A percentile compares a stretch with the other conserved stretches of the same genome.
Evolutionary conservation across 129 eudicot species (phyloP).

Genomic region (Saposhnikovia divaricata): DNA sequence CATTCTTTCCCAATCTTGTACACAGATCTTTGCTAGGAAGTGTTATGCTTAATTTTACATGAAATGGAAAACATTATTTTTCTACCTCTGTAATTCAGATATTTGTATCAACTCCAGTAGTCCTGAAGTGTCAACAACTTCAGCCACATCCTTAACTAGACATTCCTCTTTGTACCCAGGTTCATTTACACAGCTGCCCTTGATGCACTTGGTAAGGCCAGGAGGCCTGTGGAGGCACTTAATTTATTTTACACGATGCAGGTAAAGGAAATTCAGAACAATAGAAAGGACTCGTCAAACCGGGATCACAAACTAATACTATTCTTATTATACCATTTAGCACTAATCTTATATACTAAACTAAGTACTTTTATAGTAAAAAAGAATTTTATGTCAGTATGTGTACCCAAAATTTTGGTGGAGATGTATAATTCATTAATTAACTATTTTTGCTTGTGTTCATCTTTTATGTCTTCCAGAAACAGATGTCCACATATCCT

Average conservation of each 20-base stretch:
- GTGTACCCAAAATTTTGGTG: neutral
- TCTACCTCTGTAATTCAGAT: neutral
- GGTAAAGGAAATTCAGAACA: conserved; percentile 28
- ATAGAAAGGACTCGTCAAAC: neutral
- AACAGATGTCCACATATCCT: conserved; percentile 75
- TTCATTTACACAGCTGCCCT: conserved; percentile 84
- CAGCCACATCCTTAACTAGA: neutral
- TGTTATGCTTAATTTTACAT: neutral
- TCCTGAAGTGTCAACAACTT: neutral
- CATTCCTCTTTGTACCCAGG: conserved; percentile 28
- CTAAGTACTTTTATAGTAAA: neutral
- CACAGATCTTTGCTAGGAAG: neutral
- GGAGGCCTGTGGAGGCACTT: conserved; percentile 81
- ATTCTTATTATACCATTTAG: neutral
- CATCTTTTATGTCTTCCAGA: conserved; percentile 29
- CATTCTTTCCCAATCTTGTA: neutral
- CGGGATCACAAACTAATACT: neutral
- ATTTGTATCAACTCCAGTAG: neutral
- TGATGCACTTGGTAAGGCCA: conserved; percentile 85
- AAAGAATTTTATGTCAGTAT: neutral
- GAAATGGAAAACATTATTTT: neutral
- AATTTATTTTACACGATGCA: conserved; percentile 70
- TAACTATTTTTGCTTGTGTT: conserved; percentile 2
- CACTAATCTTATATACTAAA: neutral
- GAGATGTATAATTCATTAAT: neutral